Percentiles rank a stretch among this genome's conserved stretches.
phyloP scores from a whole-genome alignment of 805 yeast genomes.

The Jamesozyma spencerorum region DNA sequence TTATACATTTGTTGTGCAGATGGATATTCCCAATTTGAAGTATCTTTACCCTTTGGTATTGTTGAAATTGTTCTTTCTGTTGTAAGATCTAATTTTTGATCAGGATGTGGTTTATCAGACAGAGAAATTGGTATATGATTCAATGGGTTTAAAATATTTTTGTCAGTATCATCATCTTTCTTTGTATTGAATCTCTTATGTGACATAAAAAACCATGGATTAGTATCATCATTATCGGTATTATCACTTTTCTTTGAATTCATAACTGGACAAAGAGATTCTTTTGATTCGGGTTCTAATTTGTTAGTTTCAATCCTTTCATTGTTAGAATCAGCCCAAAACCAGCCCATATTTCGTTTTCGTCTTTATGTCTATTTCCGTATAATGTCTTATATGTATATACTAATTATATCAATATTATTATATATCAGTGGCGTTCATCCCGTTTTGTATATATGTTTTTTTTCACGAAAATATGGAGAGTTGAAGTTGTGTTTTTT shows the following conservation, averaged over 20 bases:
- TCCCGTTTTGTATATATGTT: too few relatives aligned
- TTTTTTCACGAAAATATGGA: too few relatives aligned
- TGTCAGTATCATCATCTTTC: not conserved
- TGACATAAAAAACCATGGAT: too few relatives aligned
- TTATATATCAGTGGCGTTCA: too few relatives aligned
- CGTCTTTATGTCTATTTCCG: not conserved
- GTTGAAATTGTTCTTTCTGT: slow-evolving; percentile 75
- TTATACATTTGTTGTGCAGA: slow-evolving; percentile 98
- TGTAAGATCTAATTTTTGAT: slow-evolving; percentile 70
- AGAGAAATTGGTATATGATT: slow-evolving; percentile 84
- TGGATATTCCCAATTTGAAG: slow-evolving; percentile 96
- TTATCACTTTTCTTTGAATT: not conserved
- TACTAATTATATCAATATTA: too few relatives aligned
- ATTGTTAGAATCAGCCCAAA: slow-evolving; percentile 55
- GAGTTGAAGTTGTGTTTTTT: too few relatives aligned
- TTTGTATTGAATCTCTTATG: slow-evolving; percentile 10
- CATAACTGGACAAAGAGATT: not conserved
- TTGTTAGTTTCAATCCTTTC: not conserved
- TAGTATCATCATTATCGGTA: slow-evolving; percentile 3
- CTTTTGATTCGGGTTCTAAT: not conserved
- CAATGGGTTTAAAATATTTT: slow-evolving; percentile 47
- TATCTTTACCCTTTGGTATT: slow-evolving; percentile 73
- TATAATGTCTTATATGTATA: too few relatives aligned
- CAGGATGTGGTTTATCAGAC: slow-evolving; percentile 52
- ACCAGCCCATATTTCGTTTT: slow-evolving; percentile 64